Evolutionary conservation across 768 basidiomycete species (phyloP), one percentile per base, ranked within the genome.

Genomic region (Trametes villosa): DNA sequence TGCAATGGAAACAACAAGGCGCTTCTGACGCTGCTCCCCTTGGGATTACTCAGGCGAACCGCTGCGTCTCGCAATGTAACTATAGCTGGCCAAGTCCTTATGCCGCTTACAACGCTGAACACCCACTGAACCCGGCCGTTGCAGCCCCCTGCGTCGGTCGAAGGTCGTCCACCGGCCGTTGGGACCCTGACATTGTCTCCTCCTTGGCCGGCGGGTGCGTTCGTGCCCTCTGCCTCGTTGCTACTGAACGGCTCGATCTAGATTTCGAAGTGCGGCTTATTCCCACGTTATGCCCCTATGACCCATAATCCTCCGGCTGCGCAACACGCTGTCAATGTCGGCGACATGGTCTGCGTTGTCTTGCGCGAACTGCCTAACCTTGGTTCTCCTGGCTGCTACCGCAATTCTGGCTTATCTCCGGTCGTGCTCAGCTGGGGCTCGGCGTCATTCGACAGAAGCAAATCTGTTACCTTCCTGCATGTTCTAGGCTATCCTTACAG

Each of bases 211-310:
- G 29, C 38, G 22, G 12, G 22, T 42, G 9, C 12, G 20, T 27
- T 22, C 41, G n/a, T 20, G 41, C 31, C 22, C 29, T 17, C n/a
- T 41, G 53, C 60, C 60, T 55, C 60, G 60, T 61, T 61, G 60
- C 60, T 61, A 61, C 60, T 55, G 60, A 61, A 61, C 60, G 60
- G 48, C 47, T n/a, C 27, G 41, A 50, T 29, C 40, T 41, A 24
- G 48, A 50, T 53, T 41, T 29, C 26, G 47, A 31, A 24, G 11
- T 26, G 15, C 17, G 3, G 31, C 15, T 9, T 15, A 22, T 51
- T 55, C 60, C 40, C 60, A 61, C 60, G 60, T 27, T 24, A 40
- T 44, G n/a, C 40, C n/a, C 31, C 42, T 40, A 52, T 46, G 42
- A 29, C 50, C 50, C 42, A 53, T 2, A 27, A 40, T 29, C 27